A percentile compares a stretch with the other conserved stretches of the same genome.
Conservation (phyloP, 441 rosid genomes). For the Populus hybrid region DNA sequence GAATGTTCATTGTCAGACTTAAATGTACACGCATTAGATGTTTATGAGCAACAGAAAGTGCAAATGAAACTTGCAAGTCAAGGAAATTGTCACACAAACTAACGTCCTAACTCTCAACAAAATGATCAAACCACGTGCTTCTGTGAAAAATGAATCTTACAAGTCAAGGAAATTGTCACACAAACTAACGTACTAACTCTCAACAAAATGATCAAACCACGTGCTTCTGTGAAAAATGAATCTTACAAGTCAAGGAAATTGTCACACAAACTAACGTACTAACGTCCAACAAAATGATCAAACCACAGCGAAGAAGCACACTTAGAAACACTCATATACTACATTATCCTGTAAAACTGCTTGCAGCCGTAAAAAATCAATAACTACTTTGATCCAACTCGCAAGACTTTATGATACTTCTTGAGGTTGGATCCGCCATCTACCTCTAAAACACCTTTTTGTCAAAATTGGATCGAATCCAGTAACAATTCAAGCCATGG, state of each 20-base stretch:
- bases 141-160: not conserved
- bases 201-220: not conserved
- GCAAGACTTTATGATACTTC: not conserved
- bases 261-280: not conserved
- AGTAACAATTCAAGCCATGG: not conserved
- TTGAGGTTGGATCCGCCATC: not conserved
- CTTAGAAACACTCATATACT: not conserved
- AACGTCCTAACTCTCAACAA: not conserved
- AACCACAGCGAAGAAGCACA: not conserved
- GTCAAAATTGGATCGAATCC: not conserved
- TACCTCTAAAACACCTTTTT: not conserved
- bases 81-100: not conserved
- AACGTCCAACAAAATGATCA: not conserved
- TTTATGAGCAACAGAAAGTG: not conserved
- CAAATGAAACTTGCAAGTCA: not conserved
- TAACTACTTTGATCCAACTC: conserved; percentile 1
- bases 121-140: not conserved
- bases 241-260: not conserved
- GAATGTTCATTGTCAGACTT: not conserved
- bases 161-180: not conserved
- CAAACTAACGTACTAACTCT: not conserved
- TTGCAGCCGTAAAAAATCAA: not conserved
- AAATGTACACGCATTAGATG: not conserved
- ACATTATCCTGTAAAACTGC: not conserved
- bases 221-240: not conserved